Evolutionary conservation across 2,329 filamentous ascomycete genomes (phyloP), one percentile per base, ranked within the genome.

Genomic region (Sporothrix luriei): DNA sequence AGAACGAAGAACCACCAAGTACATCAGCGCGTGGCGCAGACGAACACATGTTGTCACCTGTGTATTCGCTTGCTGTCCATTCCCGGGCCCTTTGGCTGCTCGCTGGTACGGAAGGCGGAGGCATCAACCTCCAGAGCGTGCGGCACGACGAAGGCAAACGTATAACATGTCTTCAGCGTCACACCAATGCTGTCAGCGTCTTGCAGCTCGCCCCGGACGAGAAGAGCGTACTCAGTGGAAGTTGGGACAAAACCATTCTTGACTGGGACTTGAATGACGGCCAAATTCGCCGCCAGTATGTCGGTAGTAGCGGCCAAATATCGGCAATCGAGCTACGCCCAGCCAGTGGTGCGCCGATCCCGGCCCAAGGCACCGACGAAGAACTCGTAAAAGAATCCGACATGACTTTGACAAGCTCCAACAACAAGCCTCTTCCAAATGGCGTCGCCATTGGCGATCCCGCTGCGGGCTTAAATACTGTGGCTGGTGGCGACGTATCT

Each of bases 241-340:
- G 93, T 77, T 99, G 95, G 95, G 95, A 99, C 79, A 98, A 97
- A 80, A 91, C 87, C 21, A 90, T 98, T 0, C 87, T 93, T 68
- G 94, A 98, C 77, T 99, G 95, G 95, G 95, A 98, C 78, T 79
- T 99, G 33, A 93, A 98, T 75, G 95, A 88, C 1, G 95, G 95
- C 0, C 85, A 91, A 75, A 84, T 91, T 7, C 89, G 88, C 73
- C 87, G 94, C 13, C 85, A 86, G 4, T 99, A 95, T 76, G 88
- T 90, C 61, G 90, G 91, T 1, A 92, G 85, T 68, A 91, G 90
- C 16, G 85, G 91, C 6, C 95, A 99, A 77, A 93, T 98, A 71
- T 95, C 92, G 2, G 88, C 92, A 1, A 89, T 99, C 52, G 94
- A 98, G 79, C 86, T 93, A 70, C 87, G 95, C 3, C 94, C 95